Evolutionary conservation across 768 basidiomycete species (phyloP).

Genomic region (Pleurotus eryngii): DNA sequence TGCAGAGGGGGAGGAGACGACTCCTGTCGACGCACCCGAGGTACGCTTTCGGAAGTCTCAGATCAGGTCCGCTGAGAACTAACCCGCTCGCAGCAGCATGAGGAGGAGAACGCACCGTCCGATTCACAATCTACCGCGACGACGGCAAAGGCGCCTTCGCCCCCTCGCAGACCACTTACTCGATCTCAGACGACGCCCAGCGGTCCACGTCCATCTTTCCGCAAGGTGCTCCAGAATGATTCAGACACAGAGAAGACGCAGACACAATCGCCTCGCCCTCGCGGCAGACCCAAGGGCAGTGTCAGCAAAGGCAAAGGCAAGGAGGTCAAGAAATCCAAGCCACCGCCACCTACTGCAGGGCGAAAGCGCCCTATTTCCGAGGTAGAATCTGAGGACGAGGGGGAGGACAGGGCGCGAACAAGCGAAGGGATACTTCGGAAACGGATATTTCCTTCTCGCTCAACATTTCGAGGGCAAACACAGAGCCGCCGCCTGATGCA

Average conservation of each 20-base stretch:
- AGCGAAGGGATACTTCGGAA: conserved; percentile 2
- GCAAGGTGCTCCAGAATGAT: conserved; percentile 15
- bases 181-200: conserved; percentile 31
- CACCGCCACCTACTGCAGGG: not conserved
- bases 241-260: not conserved
- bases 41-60: conserved; percentile 7
- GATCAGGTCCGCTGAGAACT: not conserved
- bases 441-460: conserved; percentile 3
- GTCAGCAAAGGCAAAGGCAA: conserved; percentile 2
- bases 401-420: conserved; percentile 7
- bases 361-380: conserved; percentile 8
- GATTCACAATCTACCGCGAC: not conserved
- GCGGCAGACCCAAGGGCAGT: conserved; percentile 1
- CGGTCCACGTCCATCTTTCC: conserved; percentile 20
- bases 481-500: conserved; percentile 1
- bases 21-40: conserved; percentile 9
- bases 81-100: not conserved
- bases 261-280: not conserved
- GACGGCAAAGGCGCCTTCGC: conserved; percentile 6
- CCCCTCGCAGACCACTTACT: conserved; percentile 26
- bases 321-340: not conserved
- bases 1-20: conserved; percentile 6
- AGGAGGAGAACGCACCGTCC: not conserved
- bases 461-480: conserved; percentile 4
- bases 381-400: conserved; percentile 8